Evolutionary conservation across 1,139 yeast species (phyloP), one percentile per base, ranked within the genome.

Genomic region (Pneumocystis jirovecii): DNA sequence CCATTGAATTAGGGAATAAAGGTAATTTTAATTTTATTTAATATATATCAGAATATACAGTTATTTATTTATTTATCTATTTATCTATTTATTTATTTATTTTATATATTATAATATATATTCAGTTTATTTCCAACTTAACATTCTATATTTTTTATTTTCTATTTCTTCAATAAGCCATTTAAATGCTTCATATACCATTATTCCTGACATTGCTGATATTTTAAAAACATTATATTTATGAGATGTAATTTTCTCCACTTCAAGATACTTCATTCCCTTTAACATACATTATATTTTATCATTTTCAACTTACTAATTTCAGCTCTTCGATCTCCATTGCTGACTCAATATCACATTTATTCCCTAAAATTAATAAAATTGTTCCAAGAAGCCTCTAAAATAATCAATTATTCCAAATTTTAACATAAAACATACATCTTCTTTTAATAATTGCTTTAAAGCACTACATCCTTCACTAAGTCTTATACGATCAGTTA

Each of bases 401-500:
- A 25, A 39, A 44, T 25, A 25, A 56, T 64, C 17, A 42, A 31
- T 44, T 15, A 44, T 8, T 17, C 2, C 4, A 25, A 25, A n/a
- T 63, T 63, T n/a, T 12, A 4, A 3, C 25, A 37, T 17, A n/a
- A 25, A 40, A 31, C 60, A 31, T 44, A 64, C 79, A 69, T 87
- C 93, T 72, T 87, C 95, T 61, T 76, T 74, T 40, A 86, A 75
- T 6, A 88, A 83, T 65, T 81, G 82, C 61, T 80, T 77, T 61
- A 91, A 79, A 75, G 90, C 97, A 1, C 69, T 69, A n/a, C 65
- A 63, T 29, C 69, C 65, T 39, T 67, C 68, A 81, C 80, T 68
- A 87, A 87, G 74, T 87, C 96, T 21, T 76, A 72, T 42, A 89
- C 97, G 76, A 65, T 83, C 85, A 60, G 83, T 78, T 2, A 84